Base-by-base conservation (phyloP, 1,284 basidiomycete genomes). In the Pseudozyma sp. region DNA sequence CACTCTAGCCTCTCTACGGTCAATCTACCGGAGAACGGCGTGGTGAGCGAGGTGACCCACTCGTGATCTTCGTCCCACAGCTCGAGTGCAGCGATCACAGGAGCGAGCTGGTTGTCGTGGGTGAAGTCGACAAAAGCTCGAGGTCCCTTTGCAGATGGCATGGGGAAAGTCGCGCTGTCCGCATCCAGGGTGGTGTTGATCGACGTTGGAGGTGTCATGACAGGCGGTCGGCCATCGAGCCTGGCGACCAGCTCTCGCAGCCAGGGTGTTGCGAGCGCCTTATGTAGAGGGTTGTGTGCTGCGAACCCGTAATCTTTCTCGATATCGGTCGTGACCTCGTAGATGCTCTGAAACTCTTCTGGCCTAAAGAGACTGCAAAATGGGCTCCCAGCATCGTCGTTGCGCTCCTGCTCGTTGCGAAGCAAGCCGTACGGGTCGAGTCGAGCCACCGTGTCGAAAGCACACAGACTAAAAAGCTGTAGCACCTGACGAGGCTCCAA, bases 101-200 rank as follows among this genome's bases (percentile, higher is more conserved):
- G 71, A 4, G 71, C 71, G 10, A 74, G 71, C 54, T 74, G 71
- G n/a, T 74, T 74, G 48, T 74, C 71, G 48, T 74, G 71, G 0
- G 71, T 74, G 17, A 74, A 74, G 48, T 74, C 71, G 29, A 66
- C 62, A 34, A 65, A 74, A 2, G 66, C 71, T 13, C 43, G 11
- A 1, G 66, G 62, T 1, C 70, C 70, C 1, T 47, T 19, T 4
- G 17, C 46, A 2, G 47, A 30, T 9, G 70, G 57, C 2, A 73
- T 37, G 2, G 70, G 70, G 33, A 73, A 73, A 0, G 65, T 73
- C 0, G 42, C 19, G 3, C 37, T n/a, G 16, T 53, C 39, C 30
- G 19, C 11, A 33, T 73, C 70, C 8, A 74, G 58, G 4, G 71
- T 74, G 0, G 71, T 74, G 48, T 74, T 74, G 54, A 74, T 68